phyloP scores from a whole-genome alignment of 2,329 filamentous ascomycete genomes.

The Bipolaris gigantea region DNA sequence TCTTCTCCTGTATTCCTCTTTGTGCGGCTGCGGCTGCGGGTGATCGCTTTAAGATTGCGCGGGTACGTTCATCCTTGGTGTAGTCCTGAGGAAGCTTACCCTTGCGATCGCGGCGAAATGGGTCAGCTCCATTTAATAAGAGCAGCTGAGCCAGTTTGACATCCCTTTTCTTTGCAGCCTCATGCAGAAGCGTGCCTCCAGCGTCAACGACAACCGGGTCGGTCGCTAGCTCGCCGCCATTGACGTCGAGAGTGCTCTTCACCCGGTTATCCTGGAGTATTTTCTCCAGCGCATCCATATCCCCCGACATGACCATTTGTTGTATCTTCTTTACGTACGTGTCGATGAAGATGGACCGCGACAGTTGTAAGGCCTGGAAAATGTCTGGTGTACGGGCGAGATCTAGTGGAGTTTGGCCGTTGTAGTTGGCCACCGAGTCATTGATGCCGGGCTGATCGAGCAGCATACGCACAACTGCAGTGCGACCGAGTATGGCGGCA shows the following conservation, averaged over 20 bases:
- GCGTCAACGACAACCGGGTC: constrained; percentile 75
- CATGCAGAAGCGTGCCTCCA: constrained; percentile 91
- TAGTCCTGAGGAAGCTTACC: constrained; percentile 95
- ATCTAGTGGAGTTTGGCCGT: constrained; percentile 83
- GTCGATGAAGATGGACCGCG: constrained; percentile 87
- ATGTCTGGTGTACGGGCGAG: constrained; percentile 90
- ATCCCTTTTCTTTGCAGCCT: constrained; percentile 87
- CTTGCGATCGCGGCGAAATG: constrained; percentile 91
- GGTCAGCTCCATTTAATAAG: constrained; percentile 90
- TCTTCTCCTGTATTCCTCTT: constrained; percentile 94
- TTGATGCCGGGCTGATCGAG: constrained; percentile 83
- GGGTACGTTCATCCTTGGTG: constrained; percentile 89
- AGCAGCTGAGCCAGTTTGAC: constrained; percentile 85
- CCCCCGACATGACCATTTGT: constrained; percentile 68
- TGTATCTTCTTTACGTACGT: constrained; percentile 83
- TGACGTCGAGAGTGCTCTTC: constrained; percentile 87
- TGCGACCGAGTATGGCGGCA: constrained; percentile 79
- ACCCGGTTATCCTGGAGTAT: constrained; percentile 83
- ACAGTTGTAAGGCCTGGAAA: constrained; percentile 90
- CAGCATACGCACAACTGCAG: constrained; percentile 77
- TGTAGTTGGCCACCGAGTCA: constrained; percentile 81
- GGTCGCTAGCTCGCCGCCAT: constrained; percentile 83
- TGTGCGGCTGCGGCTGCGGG: constrained; percentile 93
- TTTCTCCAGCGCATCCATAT: constrained; percentile 77
- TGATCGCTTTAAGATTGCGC: constrained; percentile 87